Evolutionary conservation across 169 alveolate genomes (phyloP), one percentile per base, ranked within the genome.

Genomic region (Plasmodium chabaudi): DNA sequence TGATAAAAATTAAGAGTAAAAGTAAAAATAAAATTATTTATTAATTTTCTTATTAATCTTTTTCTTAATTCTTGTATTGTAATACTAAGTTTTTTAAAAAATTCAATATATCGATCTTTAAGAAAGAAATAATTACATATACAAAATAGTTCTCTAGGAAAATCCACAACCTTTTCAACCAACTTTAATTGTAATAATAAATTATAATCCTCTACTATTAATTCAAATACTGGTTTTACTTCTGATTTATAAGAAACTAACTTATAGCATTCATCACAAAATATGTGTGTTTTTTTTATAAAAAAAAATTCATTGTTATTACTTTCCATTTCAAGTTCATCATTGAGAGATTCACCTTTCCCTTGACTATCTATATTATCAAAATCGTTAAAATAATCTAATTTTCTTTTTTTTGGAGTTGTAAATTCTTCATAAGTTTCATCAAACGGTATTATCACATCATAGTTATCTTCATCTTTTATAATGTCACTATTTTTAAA

Each of bases 41-140:
- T 65, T 56, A 82, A 67, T 39, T 67, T 82, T 68, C 67, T 53
- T 21, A n/a, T 51, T 56, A 82, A 67, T n/a, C 12, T 5, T 56
- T 42, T 82, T 27, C 90, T 82, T 5, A 53, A 6, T 13, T 15
- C 13, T 82, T 82, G 90, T 61, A 82, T 19, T 7, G 42, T 42
- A n/a, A 7, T 82, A 47, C 84, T 65, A 47, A 82, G 53, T 53
- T 82, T 56, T 67, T 65, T 82, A 82, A 82, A 82, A 44, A 65
- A 82, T 1, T 25, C 21, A 67, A 82, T 82, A 42, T 67, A 82
- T 49, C 68, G 67, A 25, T 82, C 90, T 59, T 82, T 82, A 82
- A 82, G 57, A 55, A 82, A 82, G 9, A 82, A 82, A 67, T 82
- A 82, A 67, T 82, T 82, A 82, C 90, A 82, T 47, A 82, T 9